These are phyloP conservation scores for Calycina marina DNA, from an alignment of 2,329 filamentous ascomycete species.

Conservation along the genomic window DNA sequence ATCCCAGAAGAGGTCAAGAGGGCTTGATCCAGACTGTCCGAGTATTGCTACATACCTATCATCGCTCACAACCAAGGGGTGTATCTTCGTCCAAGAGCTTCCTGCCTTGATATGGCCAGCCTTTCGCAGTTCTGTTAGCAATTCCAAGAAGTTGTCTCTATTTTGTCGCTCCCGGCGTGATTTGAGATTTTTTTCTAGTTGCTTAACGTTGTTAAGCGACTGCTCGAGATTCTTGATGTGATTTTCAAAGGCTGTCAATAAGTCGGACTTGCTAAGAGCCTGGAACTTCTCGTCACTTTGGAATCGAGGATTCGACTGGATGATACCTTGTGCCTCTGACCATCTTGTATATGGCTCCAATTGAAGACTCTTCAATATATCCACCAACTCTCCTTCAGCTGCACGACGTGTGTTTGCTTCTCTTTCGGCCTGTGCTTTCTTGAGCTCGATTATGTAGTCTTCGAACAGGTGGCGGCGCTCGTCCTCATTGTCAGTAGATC, in stretches of 20 bases:
- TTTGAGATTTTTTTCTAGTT: conserved; percentile 73
- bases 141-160: conserved; percentile 62
- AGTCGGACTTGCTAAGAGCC: conserved; percentile 72
- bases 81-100: conserved; percentile 76
- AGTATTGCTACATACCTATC: conserved; percentile 71
- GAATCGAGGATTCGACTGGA: conserved; percentile 65
- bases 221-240: conserved; percentile 90
- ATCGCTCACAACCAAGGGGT: conserved; percentile 63
- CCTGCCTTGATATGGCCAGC: conserved; percentile 77
- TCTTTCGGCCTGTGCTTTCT: conserved; percentile 63
- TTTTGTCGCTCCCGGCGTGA: conserved; percentile 72
- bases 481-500: conserved; percentile 72
- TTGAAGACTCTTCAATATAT: conserved; percentile 64
- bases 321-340: conserved; percentile 74
- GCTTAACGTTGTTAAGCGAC: conserved; percentile 77
- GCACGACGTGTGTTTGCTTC: conserved; percentile 59
- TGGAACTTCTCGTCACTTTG: conserved; percentile 75
- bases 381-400: conserved; percentile 71
- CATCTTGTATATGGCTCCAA: conserved; percentile 90
- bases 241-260: conserved; percentile 84
- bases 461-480: conserved; percentile 86
- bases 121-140: conserved; percentile 60
- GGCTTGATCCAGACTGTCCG: conserved; percentile 70
- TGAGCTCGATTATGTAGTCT: conserved; percentile 78
- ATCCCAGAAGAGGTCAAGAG: conserved; percentile 93